phyloP scores from a whole-genome alignment of 352 stramenopile species.

The Thraustochytrium striatum region DNA sequence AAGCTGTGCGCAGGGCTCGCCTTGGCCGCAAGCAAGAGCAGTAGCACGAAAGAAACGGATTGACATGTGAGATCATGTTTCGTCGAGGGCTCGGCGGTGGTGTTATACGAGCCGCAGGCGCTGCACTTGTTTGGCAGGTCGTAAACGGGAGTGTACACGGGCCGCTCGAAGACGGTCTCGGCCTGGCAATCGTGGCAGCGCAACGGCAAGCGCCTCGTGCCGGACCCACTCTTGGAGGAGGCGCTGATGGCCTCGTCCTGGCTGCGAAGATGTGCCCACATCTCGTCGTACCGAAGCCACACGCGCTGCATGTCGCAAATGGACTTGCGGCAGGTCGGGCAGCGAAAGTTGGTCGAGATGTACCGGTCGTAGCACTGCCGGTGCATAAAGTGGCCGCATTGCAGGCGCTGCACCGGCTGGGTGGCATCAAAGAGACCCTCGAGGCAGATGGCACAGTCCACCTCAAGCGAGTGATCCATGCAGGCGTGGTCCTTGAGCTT shows the following conservation, averaged over 20 bases:
- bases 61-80: background rate
- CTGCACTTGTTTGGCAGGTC: slow-evolving; percentile 26
- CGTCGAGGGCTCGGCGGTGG: background rate
- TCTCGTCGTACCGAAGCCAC: slow-evolving; percentile 52
- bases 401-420: slow-evolving; percentile 85
- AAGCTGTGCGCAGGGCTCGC: too few species aligned
- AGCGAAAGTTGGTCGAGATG: slow-evolving; percentile 87
- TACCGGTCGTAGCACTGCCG: slow-evolving; percentile 89
- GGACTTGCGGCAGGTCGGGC: slow-evolving; percentile 87
- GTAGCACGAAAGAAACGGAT: too few species aligned
- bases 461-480: slow-evolving; percentile 87
- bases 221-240: background rate
- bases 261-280: background rate
- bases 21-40: too few species aligned
- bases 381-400: slow-evolving; percentile 93
- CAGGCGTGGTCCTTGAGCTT: slow-evolving; percentile 83
- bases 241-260: background rate
- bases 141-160: too few species aligned
- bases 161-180: too few species aligned
- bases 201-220: too few species aligned
- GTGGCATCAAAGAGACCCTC: slow-evolving; percentile 91
- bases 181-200: slow-evolving; percentile 15
- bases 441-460: slow-evolving; percentile 89
- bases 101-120: slow-evolving; percentile 34
- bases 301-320: slow-evolving; percentile 86